Percentiles rank a stretch among this genome's conserved stretches.
Conservation (phyloP, 257 asterid species). For the Verbascum thapsus region DNA sequence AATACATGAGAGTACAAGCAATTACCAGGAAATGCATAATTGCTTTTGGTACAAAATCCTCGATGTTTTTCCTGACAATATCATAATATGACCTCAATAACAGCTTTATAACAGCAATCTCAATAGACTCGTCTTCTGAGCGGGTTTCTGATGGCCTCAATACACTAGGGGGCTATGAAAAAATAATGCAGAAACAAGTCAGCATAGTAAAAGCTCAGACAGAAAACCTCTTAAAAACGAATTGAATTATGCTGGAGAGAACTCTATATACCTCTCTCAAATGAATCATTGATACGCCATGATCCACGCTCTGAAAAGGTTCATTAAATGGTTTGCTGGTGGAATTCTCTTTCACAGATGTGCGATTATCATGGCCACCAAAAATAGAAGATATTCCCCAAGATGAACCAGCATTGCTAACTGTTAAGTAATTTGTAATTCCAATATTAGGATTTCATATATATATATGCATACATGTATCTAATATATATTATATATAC, state of each 20-base stretch:
- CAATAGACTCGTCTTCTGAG: slow-evolving; percentile 56
- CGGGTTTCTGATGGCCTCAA: slow-evolving; percentile 59
- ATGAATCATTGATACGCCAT: slow-evolving; percentile 71
- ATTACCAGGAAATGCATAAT: slow-evolving; percentile 94
- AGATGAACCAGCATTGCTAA: slow-evolving; percentile 55
- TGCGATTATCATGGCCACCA: slow-evolving; percentile 64
- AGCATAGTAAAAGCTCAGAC: slow-evolving; percentile 15
- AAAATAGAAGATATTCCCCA: slow-evolving; percentile 98
- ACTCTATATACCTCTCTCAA: slow-evolving; percentile 71
- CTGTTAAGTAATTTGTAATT: slow-evolving; percentile 39
- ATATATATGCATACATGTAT: too few relatives aligned
- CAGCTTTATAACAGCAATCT: slow-evolving; percentile 62
- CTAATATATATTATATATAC: too few relatives aligned
- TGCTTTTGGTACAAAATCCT: slow-evolving; percentile 86
- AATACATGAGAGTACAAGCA: slow-evolving; percentile 16
- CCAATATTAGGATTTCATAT: slow-evolving; percentile 21
- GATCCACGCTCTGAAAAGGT: slow-evolving; percentile 68
- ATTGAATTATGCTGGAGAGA: slow-evolving; percentile 13
- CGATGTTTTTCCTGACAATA: slow-evolving; percentile 77
- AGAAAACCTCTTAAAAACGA: slow-evolving; percentile 4
- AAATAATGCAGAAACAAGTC: slow-evolving; percentile 22
- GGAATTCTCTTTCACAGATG: slow-evolving; percentile 58
- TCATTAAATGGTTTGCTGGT: slow-evolving; percentile 57
- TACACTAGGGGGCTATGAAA: slow-evolving; percentile 49
- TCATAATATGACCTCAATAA: slow-evolving; percentile 79